Evolutionary conservation across 177 flowering plant species (phyloP), one percentile per base, ranked within the genome.

Genomic region (Vitis hybrid): DNA sequence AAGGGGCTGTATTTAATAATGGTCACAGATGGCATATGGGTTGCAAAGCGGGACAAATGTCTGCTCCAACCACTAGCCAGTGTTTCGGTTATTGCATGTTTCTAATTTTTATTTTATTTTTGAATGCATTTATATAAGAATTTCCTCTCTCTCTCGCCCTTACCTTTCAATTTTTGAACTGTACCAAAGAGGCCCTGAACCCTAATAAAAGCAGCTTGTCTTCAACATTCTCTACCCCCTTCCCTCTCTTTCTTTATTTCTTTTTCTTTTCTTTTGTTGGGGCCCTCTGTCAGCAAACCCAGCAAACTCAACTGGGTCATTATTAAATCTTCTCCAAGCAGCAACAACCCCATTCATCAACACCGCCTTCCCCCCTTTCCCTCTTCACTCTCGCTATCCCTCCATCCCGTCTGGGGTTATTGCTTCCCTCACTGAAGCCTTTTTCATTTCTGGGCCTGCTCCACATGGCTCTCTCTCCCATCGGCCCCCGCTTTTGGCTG

Each of bases 171-270:
- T 30, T 77, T 32, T 75, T 72, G 60, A 57, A 69, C 60, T 67
- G 73, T 75, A 73, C 75, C 74, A 61, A 50, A 64, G 71, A 57
- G 32, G 75, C 78, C 76, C 72, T 61, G 80, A 83, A 79, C 82
- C 82, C 71, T 79, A 77, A 74, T 83, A 71, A 83, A 74, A 76
- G 74, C 74, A 72, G 64, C 62, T 53, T 76, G 80, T 79, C 81
- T 73, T 76, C 82, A 58, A 79, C 86, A 81, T 81, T 81, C 80
- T 58, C 73, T 64, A 60, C 57, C 48, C 46, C 41, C n/a, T 9
- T 27, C 2, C 41, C 41, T 30, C 67, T 51, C 70, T 54, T 50
- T 14, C 70, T 32, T 32, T 52, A 17, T 63, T 41, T 69, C 65
- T 58, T 57, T 66, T 48, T n/a, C 30, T 53, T 58, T 27, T 50